phyloP scores from a whole-genome alignment of 208 protist species.

The Trypanosomatidae sp. region DNA sequence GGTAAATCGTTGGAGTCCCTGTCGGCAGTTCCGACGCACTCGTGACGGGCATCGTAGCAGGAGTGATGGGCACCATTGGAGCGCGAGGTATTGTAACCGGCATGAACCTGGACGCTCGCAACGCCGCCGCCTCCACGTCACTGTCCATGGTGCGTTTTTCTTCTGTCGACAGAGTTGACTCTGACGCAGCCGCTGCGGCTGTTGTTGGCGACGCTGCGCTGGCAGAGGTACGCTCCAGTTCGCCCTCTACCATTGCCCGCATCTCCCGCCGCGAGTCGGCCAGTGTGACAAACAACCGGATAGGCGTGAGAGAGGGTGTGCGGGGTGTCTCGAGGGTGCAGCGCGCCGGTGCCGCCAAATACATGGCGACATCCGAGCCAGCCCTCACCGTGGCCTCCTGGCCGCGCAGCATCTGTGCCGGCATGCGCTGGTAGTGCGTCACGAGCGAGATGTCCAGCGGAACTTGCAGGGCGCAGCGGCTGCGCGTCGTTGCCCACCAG shows the following conservation, averaged over 20 bases:
- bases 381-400: constrained; percentile 20
- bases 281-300: constrained; percentile 44
- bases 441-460: constrained; percentile 52
- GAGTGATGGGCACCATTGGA: constrained; percentile 30
- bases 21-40: neutral
- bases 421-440: constrained; percentile 30
- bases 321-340: constrained; percentile 8
- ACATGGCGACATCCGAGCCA: constrained; percentile 17
- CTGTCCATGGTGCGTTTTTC: constrained; percentile 28
- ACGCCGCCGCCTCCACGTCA: constrained; percentile 44
- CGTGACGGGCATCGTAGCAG: constrained; percentile 3
- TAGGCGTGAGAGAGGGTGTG: constrained; percentile 31
- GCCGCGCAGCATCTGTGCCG: constrained; percentile 23
- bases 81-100: constrained; percentile 48
- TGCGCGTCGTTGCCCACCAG: constrained; percentile 65
- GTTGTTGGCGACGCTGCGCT: neutral
- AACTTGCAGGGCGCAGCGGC: constrained; percentile 40
- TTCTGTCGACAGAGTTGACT: constrained; percentile 7
- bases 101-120: constrained; percentile 50
- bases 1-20: neutral
- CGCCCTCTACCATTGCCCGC: constrained; percentile 30
- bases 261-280: constrained; percentile 23
- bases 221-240: neutral
- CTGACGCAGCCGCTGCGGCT: neutral
- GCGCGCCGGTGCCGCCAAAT: constrained; percentile 14